Percentiles rank a stretch among this genome's conserved stretches.
Conservation (phyloP, 2,329 filamentous ascomycete genomes). For the Curvularia spicifera region DNA sequence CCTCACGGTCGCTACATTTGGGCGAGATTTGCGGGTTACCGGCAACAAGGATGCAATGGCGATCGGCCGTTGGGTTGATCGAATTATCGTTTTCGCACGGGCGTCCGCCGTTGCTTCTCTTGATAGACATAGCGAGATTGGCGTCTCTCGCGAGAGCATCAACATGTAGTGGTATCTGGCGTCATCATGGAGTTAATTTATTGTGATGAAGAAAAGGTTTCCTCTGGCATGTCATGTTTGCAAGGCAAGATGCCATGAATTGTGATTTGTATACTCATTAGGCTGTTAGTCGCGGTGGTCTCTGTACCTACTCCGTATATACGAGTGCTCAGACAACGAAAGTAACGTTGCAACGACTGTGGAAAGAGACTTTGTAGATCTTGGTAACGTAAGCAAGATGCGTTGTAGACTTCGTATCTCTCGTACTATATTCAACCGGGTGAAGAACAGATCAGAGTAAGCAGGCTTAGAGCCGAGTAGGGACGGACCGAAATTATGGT, state of each 20-base stretch:
- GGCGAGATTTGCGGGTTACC: neutral
- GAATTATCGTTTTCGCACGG: neutral
- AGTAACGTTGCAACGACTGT: neutral
- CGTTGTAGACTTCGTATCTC: slow-evolving; percentile 3
- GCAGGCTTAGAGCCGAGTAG: neutral
- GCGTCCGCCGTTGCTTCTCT: neutral
- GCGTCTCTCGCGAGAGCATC: neutral
- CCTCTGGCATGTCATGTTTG: neutral
- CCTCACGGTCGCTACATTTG: neutral
- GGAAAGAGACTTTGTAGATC: slow-evolving; percentile 1
- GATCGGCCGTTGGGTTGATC: neutral
- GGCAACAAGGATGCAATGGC: neutral
- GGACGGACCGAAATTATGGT: neutral
- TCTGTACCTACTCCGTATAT: neutral
- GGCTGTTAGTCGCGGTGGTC: neutral
- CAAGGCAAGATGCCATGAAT: neutral
- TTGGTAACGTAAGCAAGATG: slow-evolving; percentile 5
- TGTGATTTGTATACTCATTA: neutral
- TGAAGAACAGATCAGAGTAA: neutral
- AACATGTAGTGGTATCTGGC: neutral
- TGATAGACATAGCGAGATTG: slow-evolving; percentile 2
- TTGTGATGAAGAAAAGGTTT: neutral
- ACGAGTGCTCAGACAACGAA: neutral
- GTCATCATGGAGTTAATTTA: neutral
- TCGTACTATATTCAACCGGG: neutral